A percentile compares a stretch with the other conserved stretches of the same genome.
phyloP scores from a whole-genome alignment of 2,329 filamentous ascomycete genomes.

The Fusarium sp. region DNA sequence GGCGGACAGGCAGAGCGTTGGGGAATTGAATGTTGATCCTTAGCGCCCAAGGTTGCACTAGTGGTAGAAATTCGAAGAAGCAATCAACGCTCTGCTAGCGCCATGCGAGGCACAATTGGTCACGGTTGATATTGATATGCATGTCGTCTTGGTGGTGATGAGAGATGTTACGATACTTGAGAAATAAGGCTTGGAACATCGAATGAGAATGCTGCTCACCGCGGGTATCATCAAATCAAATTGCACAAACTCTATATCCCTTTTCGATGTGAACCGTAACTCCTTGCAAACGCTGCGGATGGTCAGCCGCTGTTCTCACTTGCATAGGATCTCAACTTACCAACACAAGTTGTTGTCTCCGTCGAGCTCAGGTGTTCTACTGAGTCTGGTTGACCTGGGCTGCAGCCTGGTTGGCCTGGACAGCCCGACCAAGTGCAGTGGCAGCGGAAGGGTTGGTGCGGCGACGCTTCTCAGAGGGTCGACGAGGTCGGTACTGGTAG shows the following conservation, averaged over 20 bases:
- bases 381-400: neutral
- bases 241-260: neutral
- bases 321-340: neutral
- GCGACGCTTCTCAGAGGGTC: conserved; percentile 42
- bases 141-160: neutral
- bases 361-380: neutral
- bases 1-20: no score
- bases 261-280: neutral
- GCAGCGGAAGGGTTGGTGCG: conserved; percentile 13
- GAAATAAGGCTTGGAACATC: neutral
- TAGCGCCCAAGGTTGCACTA: no score
- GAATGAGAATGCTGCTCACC: neutral
- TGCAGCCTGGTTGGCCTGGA: neutral
- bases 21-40: no score
- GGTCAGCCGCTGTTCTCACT: neutral
- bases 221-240: neutral
- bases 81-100: neutral
- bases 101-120: neutral
- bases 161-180: neutral
- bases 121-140: neutral
- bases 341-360: neutral
- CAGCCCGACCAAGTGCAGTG: neutral
- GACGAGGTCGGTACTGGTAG: conserved; percentile 54
- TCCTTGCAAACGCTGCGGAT: neutral
- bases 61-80: neutral